Base-by-base conservation (phyloP, 2,329 filamentous ascomycete genomes). In the Fusarium cicatricum region DNA sequence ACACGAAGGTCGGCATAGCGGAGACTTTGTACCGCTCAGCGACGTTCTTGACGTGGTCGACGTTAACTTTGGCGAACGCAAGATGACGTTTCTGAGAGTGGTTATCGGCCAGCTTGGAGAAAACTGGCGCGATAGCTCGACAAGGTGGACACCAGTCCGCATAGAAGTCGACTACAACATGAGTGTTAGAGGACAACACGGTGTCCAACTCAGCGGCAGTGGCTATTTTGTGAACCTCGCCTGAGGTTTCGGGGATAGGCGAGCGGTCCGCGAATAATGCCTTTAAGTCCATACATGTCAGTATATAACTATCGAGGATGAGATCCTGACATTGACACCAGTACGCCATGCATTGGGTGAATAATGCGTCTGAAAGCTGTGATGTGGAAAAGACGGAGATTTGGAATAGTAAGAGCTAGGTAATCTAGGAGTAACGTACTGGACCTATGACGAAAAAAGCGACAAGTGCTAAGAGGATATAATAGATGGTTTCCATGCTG, bases 131-230 rank as follows among this genome's bases (percentile, higher is more conserved):
- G 66, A 97, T 94, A 66, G 87, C 83, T 79, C 92, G 96, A 88
- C 92, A 97, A 52, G 92, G 92, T 54, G 91, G 92, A 81, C 92
- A 97, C 92, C 92, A 97, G 64, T 82, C 87, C 48, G 92, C 92
- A 75, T 89, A 92, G 80, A 87, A 92, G 82, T 97, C 92, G 70
- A 97, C 78, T 56, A 96, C 80, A 64, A 94, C 83, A 64, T 90
- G 74, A 21, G 80, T 80, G 70, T 85, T 77, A 51, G 64, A 60
- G 21, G 62, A 40, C 12, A 71, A 45, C 7, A 72, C 39, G 5
- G 64, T 44, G 16, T 72, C 67, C 9, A 74, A 46, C 44, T 73
- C 69, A 3, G 62, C 50, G 0, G 69, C 41, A 4, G 60, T 58
- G 29, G 67, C 41, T 32, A 77, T 58, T 43, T 76, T 75, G 52